phyloP scores from a whole-genome alignment of 2,329 filamentous ascomycete species.

The Exutisphaerella laricina region DNA sequence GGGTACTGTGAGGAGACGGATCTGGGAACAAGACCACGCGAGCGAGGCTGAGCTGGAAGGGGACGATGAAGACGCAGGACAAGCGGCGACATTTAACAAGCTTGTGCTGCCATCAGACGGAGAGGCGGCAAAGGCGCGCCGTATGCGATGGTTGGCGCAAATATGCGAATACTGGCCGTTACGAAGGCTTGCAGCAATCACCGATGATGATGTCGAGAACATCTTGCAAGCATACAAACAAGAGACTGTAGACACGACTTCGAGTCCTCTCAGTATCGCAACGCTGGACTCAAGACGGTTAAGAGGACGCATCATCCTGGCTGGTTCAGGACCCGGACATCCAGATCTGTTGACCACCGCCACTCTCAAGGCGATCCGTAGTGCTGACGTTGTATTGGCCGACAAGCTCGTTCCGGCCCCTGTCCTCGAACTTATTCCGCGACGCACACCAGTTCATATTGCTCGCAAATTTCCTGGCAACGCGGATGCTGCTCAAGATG shows the following conservation, averaged over 20 bases:
- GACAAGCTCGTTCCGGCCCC: slow-evolving; percentile 81
- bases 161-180: slow-evolving; percentile 99
- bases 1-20: slow-evolving; percentile 63
- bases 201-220: slow-evolving; percentile 68
- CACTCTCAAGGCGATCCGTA: slow-evolving; percentile 68
- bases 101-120: slow-evolving; percentile 69
- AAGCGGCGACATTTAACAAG: slow-evolving; percentile 77
- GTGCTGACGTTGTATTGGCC: slow-evolving; percentile 72
- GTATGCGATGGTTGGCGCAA: slow-evolving; percentile 89
- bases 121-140: slow-evolving; percentile 67
- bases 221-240: slow-evolving; percentile 68
- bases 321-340: slow-evolving; percentile 87
- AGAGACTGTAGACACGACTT: slow-evolving; percentile 32
- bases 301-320: slow-evolving; percentile 73
- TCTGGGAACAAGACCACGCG: slow-evolving; percentile 68
- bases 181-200: slow-evolving; percentile 70
- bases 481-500: slow-evolving; percentile 85
- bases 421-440: slow-evolving; percentile 83
- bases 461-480: slow-evolving; percentile 97
- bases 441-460: slow-evolving; percentile 82
- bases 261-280: slow-evolving; percentile 25
- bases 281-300: slow-evolving; percentile 28
- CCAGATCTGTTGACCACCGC: slow-evolving; percentile 84
- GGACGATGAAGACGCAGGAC: slow-evolving; percentile 61
- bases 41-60: slow-evolving; percentile 42